Base-by-base conservation (phyloP, 495 filamentous ascomycete genomes). In the Aspergillus hancockii region DNA sequence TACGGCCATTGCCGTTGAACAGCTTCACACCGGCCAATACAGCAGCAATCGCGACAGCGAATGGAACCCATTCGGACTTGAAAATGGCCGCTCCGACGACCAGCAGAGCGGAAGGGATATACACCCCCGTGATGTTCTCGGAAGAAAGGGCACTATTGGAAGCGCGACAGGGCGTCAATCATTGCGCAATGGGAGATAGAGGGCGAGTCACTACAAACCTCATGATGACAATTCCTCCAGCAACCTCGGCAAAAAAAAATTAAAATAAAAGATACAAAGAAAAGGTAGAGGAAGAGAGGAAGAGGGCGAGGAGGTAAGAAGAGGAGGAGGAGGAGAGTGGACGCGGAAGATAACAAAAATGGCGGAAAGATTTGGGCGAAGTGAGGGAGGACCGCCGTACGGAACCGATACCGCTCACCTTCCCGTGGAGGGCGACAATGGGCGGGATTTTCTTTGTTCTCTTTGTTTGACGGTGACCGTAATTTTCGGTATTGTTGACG, bases 61-160 rank as follows among this genome's bases (percentile, higher is more conserved):
- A 89, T 25, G 85, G 84, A 13, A 88, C 67, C 81, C 84, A 96
- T 80, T 96, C 87, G 47, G 71, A 76, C 81, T 95, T 94, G 50
- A 91, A 76, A 59, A 96, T 85, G 58, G 83, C 83, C 41, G 84
- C 85, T 63, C 90, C 91, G 22, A 91, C 73, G 52, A 97, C 75
- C 38, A 97, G 75, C 36, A 97, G 81, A 58, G 83, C 88, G n/a
- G 88, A 88, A 55, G 93, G 93, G 64, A 96, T 87, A 70, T 94
- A 92, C 63, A 93, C 83, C 63, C 88, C 88, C 69, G 88, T 85
- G 65, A 94, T 69, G 63, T 79, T 82, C 64, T 84, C 79, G 54
- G 76, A 63, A 51, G 83, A 79, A 32, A 82, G 59, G 31, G 70
- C 63, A 51, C 77, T 78, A 22, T 59, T 62, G 14, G n/a, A 4